Evolutionary conservation across 805 yeast genomes (phyloP).

Genomic region (Kodamaea nitidulidarum): DNA sequence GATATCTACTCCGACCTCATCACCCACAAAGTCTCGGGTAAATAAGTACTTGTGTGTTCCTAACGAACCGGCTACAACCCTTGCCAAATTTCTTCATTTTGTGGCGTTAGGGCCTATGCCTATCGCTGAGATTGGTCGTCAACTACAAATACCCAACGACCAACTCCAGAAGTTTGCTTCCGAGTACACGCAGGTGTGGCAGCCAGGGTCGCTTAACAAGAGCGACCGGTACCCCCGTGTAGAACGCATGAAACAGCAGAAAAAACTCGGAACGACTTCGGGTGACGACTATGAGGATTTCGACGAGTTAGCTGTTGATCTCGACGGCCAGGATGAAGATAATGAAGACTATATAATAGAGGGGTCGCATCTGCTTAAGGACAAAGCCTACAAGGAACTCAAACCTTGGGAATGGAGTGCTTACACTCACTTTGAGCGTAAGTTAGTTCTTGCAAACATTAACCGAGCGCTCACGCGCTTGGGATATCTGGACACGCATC

Average conservation of each 20-base stretch:
- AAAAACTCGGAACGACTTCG: constrained; percentile 20
- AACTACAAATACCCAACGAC: constrained; percentile 15
- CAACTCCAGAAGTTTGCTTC: constrained; percentile 21
- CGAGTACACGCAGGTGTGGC: constrained; percentile 25
- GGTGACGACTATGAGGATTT: constrained; percentile 9
- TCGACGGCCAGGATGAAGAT: constrained; percentile 10
- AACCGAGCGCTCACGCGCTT: constrained; percentile 38
- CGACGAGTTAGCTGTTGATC: constrained; percentile 10
- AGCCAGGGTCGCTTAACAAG: constrained; percentile 28
- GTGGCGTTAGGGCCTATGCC: constrained; percentile 49
- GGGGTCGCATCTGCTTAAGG: constrained; percentile 28
- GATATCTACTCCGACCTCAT: not conserved
- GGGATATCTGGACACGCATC: constrained; percentile 42
- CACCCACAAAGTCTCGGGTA: constrained; percentile 1
- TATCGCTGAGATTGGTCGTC: constrained; percentile 21
- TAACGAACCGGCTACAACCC: constrained; percentile 4
- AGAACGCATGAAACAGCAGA: constrained; percentile 20
- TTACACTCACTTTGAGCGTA: constrained; percentile 30
- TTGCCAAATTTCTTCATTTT: constrained; percentile 36
- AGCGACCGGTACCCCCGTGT: constrained; percentile 23
- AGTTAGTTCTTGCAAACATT: constrained; percentile 29
- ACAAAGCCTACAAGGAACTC: constrained; percentile 38
- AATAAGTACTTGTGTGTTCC: constrained; percentile 1
- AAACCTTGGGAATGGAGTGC: constrained; percentile 35
- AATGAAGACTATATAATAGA: constrained; percentile 4